Conservation (phyloP, 2,329 filamentous ascomycete genomes). For the Fusarium xyrophilum region DNA sequence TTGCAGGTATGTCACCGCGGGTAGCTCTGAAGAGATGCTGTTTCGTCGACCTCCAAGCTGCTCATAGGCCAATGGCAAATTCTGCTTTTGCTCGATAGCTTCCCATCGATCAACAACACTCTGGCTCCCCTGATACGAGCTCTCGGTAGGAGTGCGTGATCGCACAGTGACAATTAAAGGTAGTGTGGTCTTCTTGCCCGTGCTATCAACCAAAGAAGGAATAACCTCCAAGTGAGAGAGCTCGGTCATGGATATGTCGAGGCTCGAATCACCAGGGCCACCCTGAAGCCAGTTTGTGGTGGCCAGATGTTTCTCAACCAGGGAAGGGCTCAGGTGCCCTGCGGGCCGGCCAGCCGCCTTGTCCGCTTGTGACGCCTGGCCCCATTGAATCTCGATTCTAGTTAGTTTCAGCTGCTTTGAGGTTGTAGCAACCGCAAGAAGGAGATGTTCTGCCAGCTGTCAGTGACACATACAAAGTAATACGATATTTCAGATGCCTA, state of each 20-base stretch:
- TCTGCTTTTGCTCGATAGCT: conserved; percentile 70
- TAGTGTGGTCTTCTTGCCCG: conserved; percentile 60
- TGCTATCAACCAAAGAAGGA: conserved; percentile 67
- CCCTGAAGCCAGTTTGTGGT: conserved; percentile 64
- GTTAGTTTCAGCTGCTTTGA: conserved; percentile 78
- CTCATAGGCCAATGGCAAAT: conserved; percentile 77
- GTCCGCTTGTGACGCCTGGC: conserved; percentile 58
- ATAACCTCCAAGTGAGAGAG: conserved; percentile 80
- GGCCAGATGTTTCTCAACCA: conserved; percentile 64
- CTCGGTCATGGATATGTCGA: conserved; percentile 62
- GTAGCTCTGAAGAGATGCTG: conserved; percentile 49
- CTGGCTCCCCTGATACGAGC: conserved; percentile 68
- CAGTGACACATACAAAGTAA: neutral
- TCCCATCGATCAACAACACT: conserved; percentile 88
- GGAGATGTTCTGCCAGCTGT: conserved; percentile 57
- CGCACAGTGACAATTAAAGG: conserved; percentile 77
- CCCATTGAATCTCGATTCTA: conserved; percentile 77
- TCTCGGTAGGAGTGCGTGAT: conserved; percentile 61
- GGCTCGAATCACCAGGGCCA: conserved; percentile 51
- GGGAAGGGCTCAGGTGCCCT: conserved; percentile 57
- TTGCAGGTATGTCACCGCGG: conserved; percentile 56
- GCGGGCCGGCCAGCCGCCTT: conserved; percentile 58
- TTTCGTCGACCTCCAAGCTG: conserved; percentile 72
- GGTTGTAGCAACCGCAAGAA: conserved; percentile 72
- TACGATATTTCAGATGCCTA: conserved; percentile 46